Conservation (phyloP, 1,284 basidiomycete genomes). For the Cryptococcus hybrid region DNA sequence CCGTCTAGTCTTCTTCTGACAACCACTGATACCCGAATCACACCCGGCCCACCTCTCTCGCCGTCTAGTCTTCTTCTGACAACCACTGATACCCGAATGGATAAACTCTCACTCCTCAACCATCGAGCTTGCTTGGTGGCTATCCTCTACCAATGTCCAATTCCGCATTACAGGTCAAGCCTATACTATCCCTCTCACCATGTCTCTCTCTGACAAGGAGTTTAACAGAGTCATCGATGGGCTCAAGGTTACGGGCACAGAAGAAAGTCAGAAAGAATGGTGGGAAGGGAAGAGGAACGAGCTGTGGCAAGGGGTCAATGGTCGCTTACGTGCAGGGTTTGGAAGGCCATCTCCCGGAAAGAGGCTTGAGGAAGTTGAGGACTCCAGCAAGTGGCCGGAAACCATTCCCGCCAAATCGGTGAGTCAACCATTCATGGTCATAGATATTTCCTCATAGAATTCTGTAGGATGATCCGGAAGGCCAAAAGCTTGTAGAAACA, state of each 20-base stretch:
- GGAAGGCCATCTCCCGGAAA: conserved; percentile 41
- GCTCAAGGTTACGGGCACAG: conserved; percentile 14
- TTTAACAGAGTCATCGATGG: conserved; percentile 1
- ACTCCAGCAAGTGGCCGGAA: conserved; percentile 32
- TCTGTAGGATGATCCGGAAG: conserved; percentile 26
- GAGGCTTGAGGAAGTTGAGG: conserved; percentile 28
- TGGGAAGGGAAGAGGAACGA: conserved; percentile 39
- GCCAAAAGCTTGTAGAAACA: conserved; percentile 29
- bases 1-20: conserved; percentile 38
- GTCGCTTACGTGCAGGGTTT: conserved; percentile 46
- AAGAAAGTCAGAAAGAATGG: conserved; percentile 25
- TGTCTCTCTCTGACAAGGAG: not conserved
- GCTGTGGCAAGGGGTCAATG: conserved; percentile 36
- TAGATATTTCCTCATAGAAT: not conserved
- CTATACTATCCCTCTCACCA: conserved; percentile 25
- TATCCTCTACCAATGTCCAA: conserved; percentile 36
- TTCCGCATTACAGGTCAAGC: conserved; percentile 44
- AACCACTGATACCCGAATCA: conserved; percentile 47
- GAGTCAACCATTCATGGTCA: conserved; percentile 4
- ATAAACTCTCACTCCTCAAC: conserved; percentile 30
- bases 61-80: conserved; percentile 38
- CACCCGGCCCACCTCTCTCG: conserved; percentile 17
- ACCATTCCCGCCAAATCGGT: conserved; percentile 29
- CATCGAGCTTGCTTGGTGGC: conserved; percentile 45
- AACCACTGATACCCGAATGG: conserved; percentile 47